Evolutionary conservation across 768 basidiomycete species (phyloP).

Genomic region (Boletus tomentosulus): DNA sequence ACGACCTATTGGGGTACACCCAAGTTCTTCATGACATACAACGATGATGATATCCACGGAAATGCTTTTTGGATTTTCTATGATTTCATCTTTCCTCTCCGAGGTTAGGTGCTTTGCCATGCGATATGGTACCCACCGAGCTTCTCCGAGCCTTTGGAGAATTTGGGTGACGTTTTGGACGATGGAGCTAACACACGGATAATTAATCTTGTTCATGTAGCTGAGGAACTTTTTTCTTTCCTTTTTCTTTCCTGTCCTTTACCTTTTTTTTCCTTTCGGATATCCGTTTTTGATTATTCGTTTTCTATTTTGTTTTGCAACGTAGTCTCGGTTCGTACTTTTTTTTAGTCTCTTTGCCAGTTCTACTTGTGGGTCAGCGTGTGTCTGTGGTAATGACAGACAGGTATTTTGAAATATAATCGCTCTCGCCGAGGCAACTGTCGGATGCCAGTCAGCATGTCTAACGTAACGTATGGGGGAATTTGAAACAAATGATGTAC

Average conservation of each 20-base stretch:
- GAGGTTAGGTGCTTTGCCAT: constrained; percentile 6
- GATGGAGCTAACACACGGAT: constrained; percentile 28
- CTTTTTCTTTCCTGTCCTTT: constrained; percentile 5
- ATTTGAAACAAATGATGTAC: neutral
- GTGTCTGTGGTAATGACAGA: constrained; percentile 7
- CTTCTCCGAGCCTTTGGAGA: constrained; percentile 1
- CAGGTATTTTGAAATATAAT: constrained; percentile 4
- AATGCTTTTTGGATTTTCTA: constrained; percentile 19
- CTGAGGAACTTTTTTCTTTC: constrained; percentile 8
- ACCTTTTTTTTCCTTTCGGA: neutral
- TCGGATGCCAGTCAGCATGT: neutral
- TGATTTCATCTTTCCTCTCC: constrained; percentile 14
- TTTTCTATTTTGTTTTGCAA: constrained; percentile 32
- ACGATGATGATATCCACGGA: constrained; percentile 25
- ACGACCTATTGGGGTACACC: constrained; percentile 14
- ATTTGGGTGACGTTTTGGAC: constrained; percentile 11
- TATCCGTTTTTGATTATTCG: constrained; percentile 23
- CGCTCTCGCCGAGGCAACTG: neutral
- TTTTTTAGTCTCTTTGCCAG: constrained; percentile 18
- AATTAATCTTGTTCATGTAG: constrained; percentile 27
- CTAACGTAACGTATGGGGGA: neutral
- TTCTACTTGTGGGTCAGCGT: constrained; percentile 5
- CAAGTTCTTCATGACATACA: constrained; percentile 20
- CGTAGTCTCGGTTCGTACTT: constrained; percentile 17
- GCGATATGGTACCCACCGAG: constrained; percentile 2